These are phyloP conservation scores for Hypocrella siamensis DNA, from an alignment of 2,329 filamentous ascomycete species.

Conservation along the genomic window DNA sequence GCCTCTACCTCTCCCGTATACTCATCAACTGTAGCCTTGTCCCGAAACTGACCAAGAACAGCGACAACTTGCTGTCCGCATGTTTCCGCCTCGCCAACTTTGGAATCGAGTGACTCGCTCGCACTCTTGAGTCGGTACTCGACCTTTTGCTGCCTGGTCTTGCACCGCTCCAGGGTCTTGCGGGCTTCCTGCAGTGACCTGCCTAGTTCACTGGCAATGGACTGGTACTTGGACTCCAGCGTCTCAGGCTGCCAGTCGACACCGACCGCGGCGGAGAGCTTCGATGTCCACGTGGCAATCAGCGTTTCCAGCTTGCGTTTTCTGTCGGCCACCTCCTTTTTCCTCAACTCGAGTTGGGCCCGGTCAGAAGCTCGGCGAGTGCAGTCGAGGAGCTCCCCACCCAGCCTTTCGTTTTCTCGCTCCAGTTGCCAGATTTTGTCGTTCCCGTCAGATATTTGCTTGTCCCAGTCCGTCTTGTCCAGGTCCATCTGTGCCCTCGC, in stretches of 20 bases:
- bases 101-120: constrained; percentile 48
- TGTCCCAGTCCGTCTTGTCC: constrained; percentile 51
- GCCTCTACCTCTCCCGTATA: constrained; percentile 34
- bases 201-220: constrained; percentile 39
- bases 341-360: constrained; percentile 69
- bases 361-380: constrained; percentile 69
- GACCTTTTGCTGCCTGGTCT: constrained; percentile 59
- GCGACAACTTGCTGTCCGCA: constrained; percentile 41
- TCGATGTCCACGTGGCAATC: constrained; percentile 55
- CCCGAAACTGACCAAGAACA: constrained; percentile 29
- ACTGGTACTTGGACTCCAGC: constrained; percentile 57
- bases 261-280: constrained; percentile 50
- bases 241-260: constrained; percentile 50
- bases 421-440: constrained; percentile 53
- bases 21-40: constrained; percentile 33
- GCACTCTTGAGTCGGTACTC: constrained; percentile 55
- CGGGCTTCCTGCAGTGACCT: constrained; percentile 47
- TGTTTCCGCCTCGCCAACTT: constrained; percentile 42
- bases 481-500: constrained; percentile 46
- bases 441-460: constrained; percentile 51
- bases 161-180: constrained; percentile 52
- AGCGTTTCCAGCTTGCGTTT: constrained; percentile 65
- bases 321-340: constrained; percentile 62
- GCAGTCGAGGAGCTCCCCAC: constrained; percentile 68
- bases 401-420: constrained; percentile 53